These are phyloP conservation scores for Chrysosporium queenslandicum DNA, from an alignment of 2,329 filamentous ascomycete genomes.

Conservation along the genomic window DNA sequence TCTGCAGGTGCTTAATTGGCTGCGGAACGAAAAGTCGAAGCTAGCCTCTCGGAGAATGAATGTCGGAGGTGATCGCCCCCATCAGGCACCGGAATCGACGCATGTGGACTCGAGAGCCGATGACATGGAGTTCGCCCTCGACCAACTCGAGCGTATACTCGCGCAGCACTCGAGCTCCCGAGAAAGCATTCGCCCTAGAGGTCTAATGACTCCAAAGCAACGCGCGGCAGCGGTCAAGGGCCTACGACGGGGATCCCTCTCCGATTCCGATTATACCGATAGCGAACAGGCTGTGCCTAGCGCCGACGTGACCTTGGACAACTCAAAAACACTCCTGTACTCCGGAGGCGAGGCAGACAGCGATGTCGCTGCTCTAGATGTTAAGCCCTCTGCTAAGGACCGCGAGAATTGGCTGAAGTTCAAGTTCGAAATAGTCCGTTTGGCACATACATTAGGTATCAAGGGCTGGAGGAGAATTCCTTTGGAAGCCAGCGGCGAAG, in stretches of 20 bases:
- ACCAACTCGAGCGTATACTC: slow-evolving; percentile 66
- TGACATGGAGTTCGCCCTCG: slow-evolving; percentile 63
- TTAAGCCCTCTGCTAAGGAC: slow-evolving; percentile 52
- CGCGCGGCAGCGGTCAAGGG: slow-evolving; percentile 27
- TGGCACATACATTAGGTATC: slow-evolving; percentile 77
- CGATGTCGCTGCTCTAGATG: slow-evolving; percentile 23
- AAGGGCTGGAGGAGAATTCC: slow-evolving; percentile 86
- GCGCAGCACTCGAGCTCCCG: slow-evolving; percentile 27
- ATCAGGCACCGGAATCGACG: background rate
- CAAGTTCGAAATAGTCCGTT: slow-evolving; percentile 82
- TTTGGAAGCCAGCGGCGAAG: slow-evolving; percentile 34
- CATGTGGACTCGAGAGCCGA: slow-evolving; percentile 30
- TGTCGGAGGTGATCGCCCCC: background rate
- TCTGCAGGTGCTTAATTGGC: slow-evolving; percentile 70
- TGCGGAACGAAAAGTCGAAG: slow-evolving; percentile 66
- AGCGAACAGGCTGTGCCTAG: slow-evolving; percentile 72
- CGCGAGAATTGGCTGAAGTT: slow-evolving; percentile 71
- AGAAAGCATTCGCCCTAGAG: slow-evolving; percentile 5
- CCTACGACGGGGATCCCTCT: slow-evolving; percentile 47
- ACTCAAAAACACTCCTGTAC: slow-evolving; percentile 78
- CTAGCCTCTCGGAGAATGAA: slow-evolving; percentile 42
- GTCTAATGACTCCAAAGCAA: slow-evolving; percentile 11
- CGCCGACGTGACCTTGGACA: slow-evolving; percentile 78
- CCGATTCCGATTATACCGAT: slow-evolving; percentile 77
- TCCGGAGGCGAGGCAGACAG: slow-evolving; percentile 44